Conservation (phyloP, 768 basidiomycete genomes). For the Flagelloscypha sp. region DNA sequence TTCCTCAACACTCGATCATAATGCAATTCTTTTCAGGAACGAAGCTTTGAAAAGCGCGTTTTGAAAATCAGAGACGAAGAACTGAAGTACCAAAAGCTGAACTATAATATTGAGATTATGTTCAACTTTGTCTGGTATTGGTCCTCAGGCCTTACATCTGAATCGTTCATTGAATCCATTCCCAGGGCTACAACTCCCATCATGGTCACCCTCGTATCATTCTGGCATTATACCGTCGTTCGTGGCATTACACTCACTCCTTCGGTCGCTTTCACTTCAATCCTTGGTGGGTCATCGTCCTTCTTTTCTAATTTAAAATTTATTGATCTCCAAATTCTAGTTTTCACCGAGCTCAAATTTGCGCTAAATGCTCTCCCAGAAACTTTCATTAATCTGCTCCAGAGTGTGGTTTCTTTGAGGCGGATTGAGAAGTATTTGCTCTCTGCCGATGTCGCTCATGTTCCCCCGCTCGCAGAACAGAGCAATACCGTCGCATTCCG, state of each 20-base stretch:
- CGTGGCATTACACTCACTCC: conserved; percentile 66
- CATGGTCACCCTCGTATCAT: conserved; percentile 50
- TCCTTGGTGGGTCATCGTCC: conserved; percentile 29
- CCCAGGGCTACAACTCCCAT: conserved; percentile 44
- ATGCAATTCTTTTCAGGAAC: conserved; percentile 68
- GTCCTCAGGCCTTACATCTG: conserved; percentile 39
- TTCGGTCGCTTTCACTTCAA: conserved; percentile 74
- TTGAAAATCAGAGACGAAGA: conserved; percentile 51
- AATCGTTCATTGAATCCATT: conserved; percentile 47
- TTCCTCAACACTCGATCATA: not conserved
- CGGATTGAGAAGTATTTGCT: conserved; percentile 88
- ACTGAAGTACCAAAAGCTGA: conserved; percentile 54
- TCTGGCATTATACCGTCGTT: conserved; percentile 69
- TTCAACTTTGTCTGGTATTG: conserved; percentile 33
- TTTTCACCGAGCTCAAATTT: conserved; percentile 84
- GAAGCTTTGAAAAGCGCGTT: conserved; percentile 57
- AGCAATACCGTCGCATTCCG: conserved; percentile 63
- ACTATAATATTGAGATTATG: conserved; percentile 55
- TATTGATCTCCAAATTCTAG: conserved; percentile 22
- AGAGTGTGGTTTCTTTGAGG: conserved; percentile 77
- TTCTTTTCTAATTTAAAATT: not conserved
- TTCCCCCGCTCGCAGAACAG: conserved; percentile 49
- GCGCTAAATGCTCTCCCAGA: conserved; percentile 84
- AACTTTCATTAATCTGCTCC: conserved; percentile 84
- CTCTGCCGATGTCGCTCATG: conserved; percentile 59